Evolutionary conservation across 164 flowering plant genomes (phyloP).

Genomic region (Vitis rotundifolia): DNA sequence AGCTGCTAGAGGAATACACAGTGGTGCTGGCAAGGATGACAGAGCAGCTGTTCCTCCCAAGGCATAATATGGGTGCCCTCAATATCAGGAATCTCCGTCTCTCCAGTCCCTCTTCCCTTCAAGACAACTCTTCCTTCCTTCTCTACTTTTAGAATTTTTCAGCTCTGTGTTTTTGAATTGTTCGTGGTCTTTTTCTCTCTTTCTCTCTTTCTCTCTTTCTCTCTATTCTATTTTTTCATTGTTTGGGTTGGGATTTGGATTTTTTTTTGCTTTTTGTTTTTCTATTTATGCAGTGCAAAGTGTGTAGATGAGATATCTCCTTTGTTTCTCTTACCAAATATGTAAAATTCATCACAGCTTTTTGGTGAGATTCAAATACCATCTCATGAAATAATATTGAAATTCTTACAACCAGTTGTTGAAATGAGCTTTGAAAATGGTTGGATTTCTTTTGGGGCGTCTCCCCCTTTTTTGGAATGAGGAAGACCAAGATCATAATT

Average conservation of each 20-base stretch:
- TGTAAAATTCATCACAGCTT: neutral
- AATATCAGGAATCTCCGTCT: neutral
- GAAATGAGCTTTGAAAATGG: too few species aligned
- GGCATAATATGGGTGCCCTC: neutral
- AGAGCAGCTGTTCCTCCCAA: conserved; percentile 7
- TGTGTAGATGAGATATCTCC: neutral
- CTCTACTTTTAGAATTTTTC: conserved; percentile 10
- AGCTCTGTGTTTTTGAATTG: neutral
- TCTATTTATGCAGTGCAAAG: too few species aligned
- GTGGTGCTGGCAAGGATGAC: conserved; percentile 19
- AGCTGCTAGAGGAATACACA: conserved; percentile 27
- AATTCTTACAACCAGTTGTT: neutral
- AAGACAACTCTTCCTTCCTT: conserved; percentile 11
- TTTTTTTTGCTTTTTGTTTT: neutral
- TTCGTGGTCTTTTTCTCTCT: neutral
- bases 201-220: neutral
- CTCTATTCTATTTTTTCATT: neutral
- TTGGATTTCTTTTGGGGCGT: neutral
- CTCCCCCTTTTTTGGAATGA: neutral
- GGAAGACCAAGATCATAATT: neutral
- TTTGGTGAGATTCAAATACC: neutral
- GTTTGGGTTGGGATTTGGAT: too few species aligned
- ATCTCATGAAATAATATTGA: neutral
- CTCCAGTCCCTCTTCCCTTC: neutral
- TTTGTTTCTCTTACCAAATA: neutral